A percentile compares a stretch with the other conserved stretches of the same genome.
Evolutionary conservation across 2,329 filamentous ascomycete species (phyloP).

Genomic region (Sclerotinia borealis): DNA sequence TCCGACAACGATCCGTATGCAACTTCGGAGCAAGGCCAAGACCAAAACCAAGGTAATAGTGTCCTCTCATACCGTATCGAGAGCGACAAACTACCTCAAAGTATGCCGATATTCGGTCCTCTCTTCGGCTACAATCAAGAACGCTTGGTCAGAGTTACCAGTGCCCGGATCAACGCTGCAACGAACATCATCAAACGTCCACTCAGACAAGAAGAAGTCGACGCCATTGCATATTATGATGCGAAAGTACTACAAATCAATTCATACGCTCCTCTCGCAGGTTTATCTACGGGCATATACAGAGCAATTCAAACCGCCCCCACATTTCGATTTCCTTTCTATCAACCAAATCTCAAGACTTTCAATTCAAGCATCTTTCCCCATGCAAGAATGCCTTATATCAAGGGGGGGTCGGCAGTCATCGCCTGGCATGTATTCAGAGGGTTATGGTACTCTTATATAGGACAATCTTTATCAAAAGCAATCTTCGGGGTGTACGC

Average conservation of each 20-base stretch:
- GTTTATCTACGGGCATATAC: constrained; percentile 24
- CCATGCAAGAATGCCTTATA: neutral
- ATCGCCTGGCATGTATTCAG: constrained; percentile 25
- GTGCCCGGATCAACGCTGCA: neutral
- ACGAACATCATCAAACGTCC: constrained; percentile 16
- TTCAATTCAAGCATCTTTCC: constrained; percentile 24
- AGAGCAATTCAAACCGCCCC: constrained; percentile 20
- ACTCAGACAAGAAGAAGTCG: constrained; percentile 26
- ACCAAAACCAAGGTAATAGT: neutral
- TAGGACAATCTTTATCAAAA: constrained; percentile 19
- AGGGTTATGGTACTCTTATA: constrained; percentile 19
- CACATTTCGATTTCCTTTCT: constrained; percentile 30
- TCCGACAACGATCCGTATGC: constrained; percentile 28
- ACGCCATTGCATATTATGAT: constrained; percentile 26
- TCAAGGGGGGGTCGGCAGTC: constrained; percentile 19
- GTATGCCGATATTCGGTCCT: constrained; percentile 24
- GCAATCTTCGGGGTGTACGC: constrained; percentile 26
- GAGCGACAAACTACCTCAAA: constrained; percentile 20
- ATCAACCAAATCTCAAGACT: constrained; percentile 24
- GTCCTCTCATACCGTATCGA: constrained; percentile 8
- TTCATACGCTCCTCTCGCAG: constrained; percentile 26
- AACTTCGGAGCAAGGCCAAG: neutral
- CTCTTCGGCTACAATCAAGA: constrained; percentile 23
- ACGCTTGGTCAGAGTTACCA: constrained; percentile 3
- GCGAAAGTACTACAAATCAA: constrained; percentile 25